These are phyloP conservation scores for Mimosa pudica DNA, from an alignment of 306 rosid genomes.

Conservation along the genomic window DNA sequence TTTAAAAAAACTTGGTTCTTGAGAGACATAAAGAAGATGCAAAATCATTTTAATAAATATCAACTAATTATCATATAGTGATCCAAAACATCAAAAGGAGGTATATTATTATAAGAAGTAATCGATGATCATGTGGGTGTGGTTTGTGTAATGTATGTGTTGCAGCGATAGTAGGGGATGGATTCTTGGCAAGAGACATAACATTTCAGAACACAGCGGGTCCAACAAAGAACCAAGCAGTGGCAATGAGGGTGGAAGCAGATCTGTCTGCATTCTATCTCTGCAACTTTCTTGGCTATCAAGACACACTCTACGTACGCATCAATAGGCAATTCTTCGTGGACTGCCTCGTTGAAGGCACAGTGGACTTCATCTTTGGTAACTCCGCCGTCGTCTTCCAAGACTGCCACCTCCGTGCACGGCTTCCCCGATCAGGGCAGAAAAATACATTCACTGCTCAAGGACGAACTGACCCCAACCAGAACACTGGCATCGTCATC, in stretches of 20 bases:
- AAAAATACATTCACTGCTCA: constrained; percentile 86
- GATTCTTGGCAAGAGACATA: constrained; percentile 71
- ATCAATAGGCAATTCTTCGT: constrained; percentile 77
- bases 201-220: constrained; percentile 91
- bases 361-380: constrained; percentile 36
- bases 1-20: too few relatives aligned
- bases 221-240: constrained; percentile 86
- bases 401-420: constrained; percentile 71
- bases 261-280: constrained; percentile 83
- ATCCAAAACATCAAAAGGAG: too few relatives aligned
- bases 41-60: too few relatives aligned
- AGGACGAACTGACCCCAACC: constrained; percentile 83
- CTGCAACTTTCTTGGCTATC: constrained; percentile 68
- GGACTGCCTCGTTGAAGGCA: constrained; percentile 62
- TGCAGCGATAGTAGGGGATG: constrained; percentile 75
- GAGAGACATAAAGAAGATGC: too few relatives aligned
- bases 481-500: constrained; percentile 86
- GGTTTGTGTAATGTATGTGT: not conserved
- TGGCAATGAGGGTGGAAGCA: constrained; percentile 79
- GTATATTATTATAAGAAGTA: too few relatives aligned
- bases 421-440: constrained; percentile 71
- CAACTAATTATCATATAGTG: too few relatives aligned
- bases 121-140: not conserved
- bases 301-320: constrained; percentile 91
- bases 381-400: constrained; percentile 74